Evolutionary conservation across 495 filamentous ascomycete species (phyloP).

Genomic region (Hypoxylon subgilvum): DNA sequence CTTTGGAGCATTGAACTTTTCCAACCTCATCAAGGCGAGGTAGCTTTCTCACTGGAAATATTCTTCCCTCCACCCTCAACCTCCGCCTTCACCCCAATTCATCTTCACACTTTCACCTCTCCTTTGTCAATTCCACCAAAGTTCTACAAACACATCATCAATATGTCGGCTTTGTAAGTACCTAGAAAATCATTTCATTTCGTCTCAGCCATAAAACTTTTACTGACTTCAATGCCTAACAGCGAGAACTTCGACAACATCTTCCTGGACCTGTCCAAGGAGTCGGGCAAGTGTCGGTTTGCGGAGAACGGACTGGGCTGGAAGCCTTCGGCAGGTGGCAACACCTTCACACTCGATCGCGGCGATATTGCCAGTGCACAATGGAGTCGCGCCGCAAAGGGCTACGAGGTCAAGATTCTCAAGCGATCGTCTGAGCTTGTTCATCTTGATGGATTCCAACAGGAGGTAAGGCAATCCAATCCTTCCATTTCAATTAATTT

Average conservation of each 20-base stretch:
- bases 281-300: conserved; percentile 88
- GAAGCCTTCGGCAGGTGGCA: conserved; percentile 85
- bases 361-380: conserved; percentile 83
- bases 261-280: conserved; percentile 90
- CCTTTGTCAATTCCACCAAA: conserved; percentile 1
- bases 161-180: conserved; percentile 38
- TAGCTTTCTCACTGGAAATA: conserved; percentile 2
- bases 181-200: background rate
- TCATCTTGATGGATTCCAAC: conserved; percentile 92
- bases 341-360: conserved; percentile 88
- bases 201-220: background rate
- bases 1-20: background rate
- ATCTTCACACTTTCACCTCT: conserved; percentile 2
- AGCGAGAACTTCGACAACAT: conserved; percentile 95
- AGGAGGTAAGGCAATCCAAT: conserved; percentile 66
- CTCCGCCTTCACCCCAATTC: too few species aligned
- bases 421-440: conserved; percentile 82
- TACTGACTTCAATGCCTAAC: conserved; percentile 10
- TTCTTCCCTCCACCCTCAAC: too few species aligned
- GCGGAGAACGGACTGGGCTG: conserved; percentile 92
- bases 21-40: conserved; percentile 2
- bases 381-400: conserved; percentile 92
- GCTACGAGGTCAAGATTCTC: conserved; percentile 90
- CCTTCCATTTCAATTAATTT: conserved; percentile 3
- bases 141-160: conserved; percentile 6